Evolutionary conservation across 495 filamentous ascomycete species (phyloP).

Genomic region (Hypoxylon rickii): DNA sequence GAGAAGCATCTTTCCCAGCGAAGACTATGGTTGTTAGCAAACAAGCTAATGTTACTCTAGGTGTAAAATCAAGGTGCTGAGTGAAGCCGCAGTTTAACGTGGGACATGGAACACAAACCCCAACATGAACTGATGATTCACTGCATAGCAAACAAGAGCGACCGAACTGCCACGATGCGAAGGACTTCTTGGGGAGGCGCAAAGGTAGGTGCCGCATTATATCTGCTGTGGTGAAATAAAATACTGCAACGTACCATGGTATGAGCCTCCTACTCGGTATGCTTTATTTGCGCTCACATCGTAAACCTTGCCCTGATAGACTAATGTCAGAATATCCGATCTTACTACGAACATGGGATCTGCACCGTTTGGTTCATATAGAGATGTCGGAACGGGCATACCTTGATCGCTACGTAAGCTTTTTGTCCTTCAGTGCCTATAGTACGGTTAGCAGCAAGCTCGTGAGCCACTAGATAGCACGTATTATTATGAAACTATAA

Average conservation of each 20-base stretch:
- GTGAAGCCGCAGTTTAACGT: conserved; percentile 20
- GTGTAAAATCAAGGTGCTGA: neutral
- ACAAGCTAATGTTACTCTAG: conserved; percentile 4
- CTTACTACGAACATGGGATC: too few species aligned
- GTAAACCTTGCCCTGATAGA: conserved; percentile 76
- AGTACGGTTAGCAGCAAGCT: conserved; percentile 46
- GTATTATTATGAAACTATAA: too few species aligned
- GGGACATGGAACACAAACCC: too few species aligned
- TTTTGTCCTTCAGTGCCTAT: conserved; percentile 66
- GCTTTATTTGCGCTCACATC: conserved; percentile 86
- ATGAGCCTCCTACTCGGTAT: conserved; percentile 82
- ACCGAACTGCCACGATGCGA: neutral
- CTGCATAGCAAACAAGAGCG: conserved; percentile 20
- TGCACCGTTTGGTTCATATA: too few species aligned
- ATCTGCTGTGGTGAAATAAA: conserved; percentile 1
- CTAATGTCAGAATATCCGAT: conserved; percentile 9
- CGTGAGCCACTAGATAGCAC: neutral
- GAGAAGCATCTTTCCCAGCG: conserved; percentile 90
- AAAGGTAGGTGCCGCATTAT: neutral
- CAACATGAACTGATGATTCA: neutral
- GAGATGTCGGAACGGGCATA: too few species aligned
- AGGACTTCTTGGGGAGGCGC: neutral
- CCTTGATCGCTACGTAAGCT: conserved; percentile 93
- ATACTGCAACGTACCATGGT: conserved; percentile 66
- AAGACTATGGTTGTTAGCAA: conserved; percentile 67